phyloP scores from a whole-genome alignment of 139 green algal species.

The Medakamo hakoo region DNA sequence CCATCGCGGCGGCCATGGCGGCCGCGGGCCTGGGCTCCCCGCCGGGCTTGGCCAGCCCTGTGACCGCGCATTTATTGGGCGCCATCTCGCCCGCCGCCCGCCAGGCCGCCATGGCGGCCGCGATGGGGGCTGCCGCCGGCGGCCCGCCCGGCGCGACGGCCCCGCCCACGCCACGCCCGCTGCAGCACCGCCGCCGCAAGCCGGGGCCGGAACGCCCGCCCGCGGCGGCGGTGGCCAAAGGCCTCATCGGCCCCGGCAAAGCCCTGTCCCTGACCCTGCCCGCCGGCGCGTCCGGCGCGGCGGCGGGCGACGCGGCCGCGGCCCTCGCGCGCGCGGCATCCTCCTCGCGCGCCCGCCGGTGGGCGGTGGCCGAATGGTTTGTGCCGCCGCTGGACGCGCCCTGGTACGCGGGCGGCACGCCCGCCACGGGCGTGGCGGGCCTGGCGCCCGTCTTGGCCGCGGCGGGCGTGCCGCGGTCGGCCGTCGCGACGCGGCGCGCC shows the following conservation, averaged over 20 bases:
- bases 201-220: slow-evolving; percentile 19
- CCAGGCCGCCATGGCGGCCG: background rate
- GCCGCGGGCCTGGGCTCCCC: too few species aligned
- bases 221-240: too few species aligned
- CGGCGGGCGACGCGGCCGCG: background rate
- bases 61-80: too few species aligned
- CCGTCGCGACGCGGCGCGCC: slow-evolving; percentile 11
- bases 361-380: slow-evolving; percentile 47
- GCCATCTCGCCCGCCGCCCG: too few species aligned
- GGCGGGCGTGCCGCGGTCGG: background rate
- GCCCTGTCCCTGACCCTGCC: slow-evolving; percentile 15
- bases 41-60: too few species aligned
- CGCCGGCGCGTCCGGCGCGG: background rate
- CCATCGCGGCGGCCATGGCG: background rate
- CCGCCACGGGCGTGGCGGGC: slow-evolving; percentile 18
- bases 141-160: background rate
- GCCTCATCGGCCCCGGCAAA: slow-evolving; percentile 24
- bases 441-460: background rate
- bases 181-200: slow-evolving; percentile 26
- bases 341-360: slow-evolving; percentile 23
- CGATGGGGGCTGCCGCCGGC: background rate
- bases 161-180: slow-evolving; percentile 1
- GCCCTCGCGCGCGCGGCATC: background rate
- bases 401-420: slow-evolving; percentile 50
- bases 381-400: slow-evolving; percentile 56